Conservation (phyloP, 345 rosid genomes). For the Barbarea vulgaris region DNA sequence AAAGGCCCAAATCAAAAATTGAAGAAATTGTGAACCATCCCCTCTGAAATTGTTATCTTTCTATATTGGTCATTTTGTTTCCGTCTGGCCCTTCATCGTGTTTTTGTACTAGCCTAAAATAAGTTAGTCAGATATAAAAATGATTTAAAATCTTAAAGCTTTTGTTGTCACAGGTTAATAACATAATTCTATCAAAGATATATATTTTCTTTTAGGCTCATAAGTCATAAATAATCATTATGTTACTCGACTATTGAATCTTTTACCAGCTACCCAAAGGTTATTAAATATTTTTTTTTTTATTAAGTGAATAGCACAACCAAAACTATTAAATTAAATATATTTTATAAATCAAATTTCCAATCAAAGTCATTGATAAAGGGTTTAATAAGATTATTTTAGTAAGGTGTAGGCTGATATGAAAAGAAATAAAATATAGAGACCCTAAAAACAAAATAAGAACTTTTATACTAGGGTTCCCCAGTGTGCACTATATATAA, state of each 20-base stretch:
- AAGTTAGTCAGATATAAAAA: neutral
- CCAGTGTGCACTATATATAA: slow-evolving; percentile 16
- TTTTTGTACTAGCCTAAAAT: neutral
- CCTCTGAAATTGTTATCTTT: neutral
- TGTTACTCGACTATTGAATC: neutral
- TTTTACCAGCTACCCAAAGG: neutral
- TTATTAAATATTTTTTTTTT: neutral
- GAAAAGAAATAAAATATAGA: neutral
- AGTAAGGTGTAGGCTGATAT: neutral
- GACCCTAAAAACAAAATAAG: slow-evolving; percentile 17
- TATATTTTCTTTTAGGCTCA: neutral
- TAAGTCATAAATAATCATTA: too few relatives aligned
- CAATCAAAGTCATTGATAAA: neutral
- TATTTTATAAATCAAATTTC: too few relatives aligned
- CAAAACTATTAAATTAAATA: neutral
- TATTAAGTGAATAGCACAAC: neutral
- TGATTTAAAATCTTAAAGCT: neutral
- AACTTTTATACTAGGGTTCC: slow-evolving; percentile 25
- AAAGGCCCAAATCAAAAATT: slow-evolving; percentile 19
- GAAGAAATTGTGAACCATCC: slow-evolving; percentile 17
- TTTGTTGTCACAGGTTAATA: neutral
- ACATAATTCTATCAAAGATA: neutral
- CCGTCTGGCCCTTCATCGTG: neutral
- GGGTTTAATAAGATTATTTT: neutral
- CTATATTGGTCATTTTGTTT: neutral